phyloP scores from a whole-genome alignment of 164 flowering plant genomes.

The Hamamelis virginiana region DNA sequence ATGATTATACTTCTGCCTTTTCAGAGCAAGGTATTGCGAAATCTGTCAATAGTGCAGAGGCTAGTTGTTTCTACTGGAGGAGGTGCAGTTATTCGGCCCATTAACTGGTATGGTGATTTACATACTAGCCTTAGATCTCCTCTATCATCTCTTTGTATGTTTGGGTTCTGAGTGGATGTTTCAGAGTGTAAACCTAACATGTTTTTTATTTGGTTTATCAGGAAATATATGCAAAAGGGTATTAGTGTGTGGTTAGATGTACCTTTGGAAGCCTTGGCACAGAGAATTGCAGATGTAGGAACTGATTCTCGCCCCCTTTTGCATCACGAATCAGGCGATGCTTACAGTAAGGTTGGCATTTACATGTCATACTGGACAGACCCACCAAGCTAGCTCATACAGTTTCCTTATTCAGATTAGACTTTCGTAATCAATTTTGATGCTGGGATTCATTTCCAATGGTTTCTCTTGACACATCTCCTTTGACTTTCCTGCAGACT shows the following conservation, averaged over 20 bases:
- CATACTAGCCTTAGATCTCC: background rate
- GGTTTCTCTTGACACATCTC: background rate
- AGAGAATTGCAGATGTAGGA: slow-evolving; percentile 81
- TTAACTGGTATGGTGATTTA: slow-evolving; percentile 59
- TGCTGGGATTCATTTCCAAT: background rate
- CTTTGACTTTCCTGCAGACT: slow-evolving; percentile 40
- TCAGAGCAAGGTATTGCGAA: slow-evolving; percentile 67
- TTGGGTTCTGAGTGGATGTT: background rate
- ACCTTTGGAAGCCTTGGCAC: slow-evolving; percentile 81
- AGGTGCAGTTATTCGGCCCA: slow-evolving; percentile 77
- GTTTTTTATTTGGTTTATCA: slow-evolving; percentile 18
- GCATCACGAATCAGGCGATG: slow-evolving; percentile 71
- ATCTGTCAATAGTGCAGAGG: slow-evolving; percentile 61
- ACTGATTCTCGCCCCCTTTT: slow-evolving; percentile 90
- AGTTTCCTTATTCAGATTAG: background rate
- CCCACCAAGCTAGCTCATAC: background rate
- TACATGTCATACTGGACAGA: background rate
- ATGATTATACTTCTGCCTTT: slow-evolving; percentile 14
- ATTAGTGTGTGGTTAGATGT: slow-evolving; percentile 91
- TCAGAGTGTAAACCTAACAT: background rate
- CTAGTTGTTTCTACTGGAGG: slow-evolving; percentile 95
- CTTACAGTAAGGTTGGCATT: slow-evolving; percentile 59
- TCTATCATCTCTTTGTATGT: background rate
- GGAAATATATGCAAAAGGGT: slow-evolving; percentile 87
- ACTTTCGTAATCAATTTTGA: background rate